These are phyloP conservation scores for Coelastrella sp. DNA, from an alignment of 139 green algal species.

Conservation along the genomic window DNA sequence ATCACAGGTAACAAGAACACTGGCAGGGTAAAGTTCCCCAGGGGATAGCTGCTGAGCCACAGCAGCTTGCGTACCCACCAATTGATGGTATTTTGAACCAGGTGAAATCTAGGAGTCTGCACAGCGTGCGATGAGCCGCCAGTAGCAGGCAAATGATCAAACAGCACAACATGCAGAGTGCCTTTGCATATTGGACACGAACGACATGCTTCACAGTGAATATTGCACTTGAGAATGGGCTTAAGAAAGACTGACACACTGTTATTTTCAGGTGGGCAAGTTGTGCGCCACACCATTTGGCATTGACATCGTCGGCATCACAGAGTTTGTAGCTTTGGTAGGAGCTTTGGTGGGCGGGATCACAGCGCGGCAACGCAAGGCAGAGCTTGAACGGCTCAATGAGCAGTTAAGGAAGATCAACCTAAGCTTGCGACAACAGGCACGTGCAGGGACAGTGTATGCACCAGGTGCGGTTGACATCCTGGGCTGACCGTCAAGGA, in stretches of 20 bases:
- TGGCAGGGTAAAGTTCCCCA: background rate
- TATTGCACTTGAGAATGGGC: too few relatives aligned
- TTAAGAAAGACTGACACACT: too few relatives aligned
- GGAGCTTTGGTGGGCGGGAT: conserved; percentile 80
- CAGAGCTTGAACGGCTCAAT: conserved; percentile 91
- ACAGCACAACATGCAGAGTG: too few relatives aligned
- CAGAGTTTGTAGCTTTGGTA: conserved; percentile 86
- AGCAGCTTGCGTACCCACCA: too few relatives aligned
- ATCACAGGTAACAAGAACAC: conserved; percentile 43
- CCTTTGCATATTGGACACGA: too few relatives aligned
- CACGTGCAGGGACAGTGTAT: conserved; percentile 87
- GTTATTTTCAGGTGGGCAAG: conserved; percentile 77
- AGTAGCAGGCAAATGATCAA: too few relatives aligned
- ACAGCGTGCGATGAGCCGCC: too few relatives aligned
- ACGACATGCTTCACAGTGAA: too few relatives aligned
- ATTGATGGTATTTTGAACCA: too few relatives aligned
- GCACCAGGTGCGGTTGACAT: conserved; percentile 58
- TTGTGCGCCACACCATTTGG: conserved; percentile 97
- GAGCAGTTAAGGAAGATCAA: conserved; percentile 95
- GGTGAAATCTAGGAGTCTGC: too few relatives aligned
- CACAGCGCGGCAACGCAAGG: conserved; percentile 83
- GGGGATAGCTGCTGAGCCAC: too few relatives aligned
- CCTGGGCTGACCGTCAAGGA: background rate
- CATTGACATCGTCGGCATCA: conserved; percentile 97
- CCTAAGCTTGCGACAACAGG: conserved; percentile 89